Evolutionary conservation across 75 land plant species (phyloP).

Genomic region (Chamaecyparis obtusa): DNA sequence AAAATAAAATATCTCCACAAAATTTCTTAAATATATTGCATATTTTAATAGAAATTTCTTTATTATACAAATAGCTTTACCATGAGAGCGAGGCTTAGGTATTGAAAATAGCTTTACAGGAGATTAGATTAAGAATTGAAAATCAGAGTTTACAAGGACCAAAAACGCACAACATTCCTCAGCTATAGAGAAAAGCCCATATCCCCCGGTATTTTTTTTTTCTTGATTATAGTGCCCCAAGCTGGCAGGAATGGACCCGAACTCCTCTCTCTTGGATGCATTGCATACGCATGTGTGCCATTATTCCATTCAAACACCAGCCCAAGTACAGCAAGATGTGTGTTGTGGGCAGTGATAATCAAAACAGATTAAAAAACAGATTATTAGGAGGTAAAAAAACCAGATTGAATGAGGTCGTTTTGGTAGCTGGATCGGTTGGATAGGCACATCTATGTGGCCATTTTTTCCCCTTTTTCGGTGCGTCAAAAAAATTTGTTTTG

Average conservation of each 20-base stretch:
- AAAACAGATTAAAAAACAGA: neutral
- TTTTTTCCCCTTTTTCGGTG: neutral
- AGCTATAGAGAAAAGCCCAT: neutral
- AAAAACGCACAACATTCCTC: neutral
- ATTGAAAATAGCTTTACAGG: too few species aligned
- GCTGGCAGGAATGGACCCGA: slow-evolving; percentile 15
- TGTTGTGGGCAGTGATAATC: neutral
- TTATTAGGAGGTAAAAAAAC: neutral
- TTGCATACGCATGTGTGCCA: neutral
- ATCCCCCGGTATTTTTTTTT: neutral
- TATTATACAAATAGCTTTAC: too few species aligned
- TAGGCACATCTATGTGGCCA: slow-evolving; percentile 1
- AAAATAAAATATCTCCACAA: too few species aligned
- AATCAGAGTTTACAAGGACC: neutral
- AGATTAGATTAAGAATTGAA: neutral
- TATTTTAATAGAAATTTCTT: too few species aligned
- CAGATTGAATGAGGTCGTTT: slow-evolving; percentile 1
- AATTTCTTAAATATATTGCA: too few species aligned
- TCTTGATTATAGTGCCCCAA: slow-evolving; percentile 11
- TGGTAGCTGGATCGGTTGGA: slow-evolving; percentile 4
- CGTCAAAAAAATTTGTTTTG: neutral
- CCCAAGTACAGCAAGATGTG: slow-evolving; percentile 6
- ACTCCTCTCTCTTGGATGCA: neutral
- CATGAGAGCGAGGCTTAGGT: too few species aligned
- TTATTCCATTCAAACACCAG: neutral